These are phyloP conservation scores for Teunomyces funiuensis DNA, from an alignment of 805 yeast genomes.

Conservation along the genomic window DNA sequence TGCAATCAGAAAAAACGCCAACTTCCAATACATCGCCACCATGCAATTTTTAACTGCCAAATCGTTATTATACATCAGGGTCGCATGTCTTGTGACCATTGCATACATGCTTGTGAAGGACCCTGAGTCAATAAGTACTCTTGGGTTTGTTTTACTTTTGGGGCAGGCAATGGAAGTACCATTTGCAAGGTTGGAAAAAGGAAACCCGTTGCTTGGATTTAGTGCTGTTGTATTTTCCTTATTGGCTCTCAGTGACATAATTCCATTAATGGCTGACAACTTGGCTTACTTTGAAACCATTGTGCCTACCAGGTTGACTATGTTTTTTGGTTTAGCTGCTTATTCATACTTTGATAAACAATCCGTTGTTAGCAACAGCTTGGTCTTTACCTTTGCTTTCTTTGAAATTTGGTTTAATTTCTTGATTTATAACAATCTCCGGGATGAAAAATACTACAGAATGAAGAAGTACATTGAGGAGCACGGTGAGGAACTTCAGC, in stretches of 20 bases:
- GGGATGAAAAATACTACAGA: slow-evolving; percentile 60
- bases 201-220: slow-evolving; percentile 50
- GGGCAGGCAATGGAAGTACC: slow-evolving; percentile 60
- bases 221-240: slow-evolving; percentile 46
- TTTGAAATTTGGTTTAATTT: slow-evolving; percentile 71
- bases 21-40: slow-evolving; percentile 4
- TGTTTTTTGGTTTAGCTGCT: slow-evolving; percentile 50
- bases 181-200: slow-evolving; percentile 25
- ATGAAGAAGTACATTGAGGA: slow-evolving; percentile 43
- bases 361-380: slow-evolving; percentile 56
- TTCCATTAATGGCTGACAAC: slow-evolving; percentile 54
- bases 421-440: slow-evolving; percentile 57
- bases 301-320: slow-evolving; percentile 55
- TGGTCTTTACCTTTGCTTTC: slow-evolving; percentile 59
- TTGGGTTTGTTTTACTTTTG: slow-evolving; percentile 50
- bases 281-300: slow-evolving; percentile 55
- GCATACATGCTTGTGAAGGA: slow-evolving; percentile 50
- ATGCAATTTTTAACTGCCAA: slow-evolving; percentile 57
- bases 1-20: background rate
- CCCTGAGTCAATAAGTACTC: slow-evolving; percentile 43
- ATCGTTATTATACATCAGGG: slow-evolving; percentile 47
- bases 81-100: slow-evolving; percentile 42
- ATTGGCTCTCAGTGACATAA: slow-evolving; percentile 51
- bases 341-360: slow-evolving; percentile 48
- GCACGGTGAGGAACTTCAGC: slow-evolving; percentile 35